Evolutionary conservation across 371 early-diverging fungal genomes (phyloP).

Genomic region (Circinella umbellata): DNA sequence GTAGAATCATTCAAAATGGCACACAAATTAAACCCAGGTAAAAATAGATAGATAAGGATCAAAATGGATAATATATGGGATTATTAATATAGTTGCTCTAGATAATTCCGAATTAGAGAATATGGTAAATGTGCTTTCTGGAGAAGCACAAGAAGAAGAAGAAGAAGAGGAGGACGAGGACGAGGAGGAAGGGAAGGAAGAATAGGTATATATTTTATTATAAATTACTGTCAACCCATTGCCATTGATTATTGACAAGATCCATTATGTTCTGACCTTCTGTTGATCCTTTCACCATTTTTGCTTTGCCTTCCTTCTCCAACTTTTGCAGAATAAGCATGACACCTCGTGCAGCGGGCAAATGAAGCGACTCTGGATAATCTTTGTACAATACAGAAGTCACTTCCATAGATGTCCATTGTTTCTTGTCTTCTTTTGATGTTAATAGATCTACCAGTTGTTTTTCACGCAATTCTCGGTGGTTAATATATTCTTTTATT

Average conservation of each 20-base stretch:
- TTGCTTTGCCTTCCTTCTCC: conserved; percentile 58
- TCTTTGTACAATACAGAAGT: conserved; percentile 66
- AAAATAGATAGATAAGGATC: not conserved
- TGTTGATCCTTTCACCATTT: conserved; percentile 11
- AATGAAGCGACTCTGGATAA: conserved; percentile 59
- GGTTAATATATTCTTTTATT: conserved; percentile 74
- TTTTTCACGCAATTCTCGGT: conserved; percentile 77
- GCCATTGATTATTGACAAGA: conserved; percentile 18
- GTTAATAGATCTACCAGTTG: conserved; percentile 68
- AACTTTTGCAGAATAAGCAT: conserved; percentile 75
- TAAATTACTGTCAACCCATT: conserved; percentile 15
- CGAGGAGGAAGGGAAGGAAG: not conserved
- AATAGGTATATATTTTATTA: conserved; percentile 3
- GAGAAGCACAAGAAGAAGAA: conserved; percentile 4
- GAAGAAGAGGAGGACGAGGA: conserved; percentile 8
- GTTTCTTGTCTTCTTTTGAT: conserved; percentile 7
- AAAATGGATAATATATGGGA: not conserved
- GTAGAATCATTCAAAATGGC: conserved; percentile 42
- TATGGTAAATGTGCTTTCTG: conserved; percentile 21
- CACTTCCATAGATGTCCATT: conserved; percentile 61
- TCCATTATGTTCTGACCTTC: conserved; percentile 3
- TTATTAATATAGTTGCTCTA: not conserved
- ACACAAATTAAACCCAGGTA: conserved; percentile 35
- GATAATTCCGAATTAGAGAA: conserved; percentile 18
- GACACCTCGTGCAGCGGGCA: conserved; percentile 71